Evolutionary conservation across 768 basidiomycete genomes (phyloP).

Genomic region (Russula griseocarnosa): DNA sequence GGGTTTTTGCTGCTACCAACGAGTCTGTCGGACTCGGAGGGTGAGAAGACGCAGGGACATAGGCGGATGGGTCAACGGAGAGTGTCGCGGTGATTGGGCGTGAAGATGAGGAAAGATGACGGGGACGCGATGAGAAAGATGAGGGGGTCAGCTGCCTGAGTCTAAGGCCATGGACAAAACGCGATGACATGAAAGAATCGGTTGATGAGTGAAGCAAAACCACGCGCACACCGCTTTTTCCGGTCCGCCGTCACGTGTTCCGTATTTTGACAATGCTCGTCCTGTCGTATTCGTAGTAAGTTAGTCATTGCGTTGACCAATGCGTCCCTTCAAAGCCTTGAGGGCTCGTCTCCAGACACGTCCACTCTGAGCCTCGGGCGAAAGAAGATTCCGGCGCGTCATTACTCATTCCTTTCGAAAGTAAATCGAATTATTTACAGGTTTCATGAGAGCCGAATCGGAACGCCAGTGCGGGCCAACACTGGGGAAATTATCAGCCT

Average conservation of each 20-base stretch:
- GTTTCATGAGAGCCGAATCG: background rate
- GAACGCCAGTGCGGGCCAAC: background rate
- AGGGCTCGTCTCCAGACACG: background rate
- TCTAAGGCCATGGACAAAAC: slow-evolving; percentile 21
- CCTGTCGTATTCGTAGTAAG: background rate
- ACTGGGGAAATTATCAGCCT: background rate
- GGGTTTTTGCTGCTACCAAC: slow-evolving; percentile 24
- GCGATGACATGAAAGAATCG: slow-evolving; percentile 24
- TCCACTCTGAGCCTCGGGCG: too few species aligned
- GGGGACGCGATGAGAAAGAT: background rate
- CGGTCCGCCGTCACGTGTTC: slow-evolving; percentile 7
- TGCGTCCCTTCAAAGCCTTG: too few species aligned
- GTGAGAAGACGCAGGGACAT: slow-evolving; percentile 1
- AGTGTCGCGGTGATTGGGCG: slow-evolving; percentile 9
- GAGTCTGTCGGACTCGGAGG: slow-evolving; percentile 24
- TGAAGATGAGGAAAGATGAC: slow-evolving; percentile 10
- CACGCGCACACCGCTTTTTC: too few species aligned
- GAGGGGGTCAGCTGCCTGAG: slow-evolving; percentile 15
- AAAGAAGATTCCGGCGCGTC: background rate
- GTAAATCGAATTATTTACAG: background rate
- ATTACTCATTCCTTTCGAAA: background rate
- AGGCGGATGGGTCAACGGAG: slow-evolving; percentile 3
- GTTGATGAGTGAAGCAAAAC: slow-evolving; percentile 1
- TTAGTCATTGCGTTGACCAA: background rate
- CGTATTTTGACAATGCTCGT: too few species aligned